Percentiles rank a stretch among this genome's conserved stretches.
phyloP scores from a whole-genome alignment of 2,329 filamentous ascomycete species.

The Davidsoniella neocaledoniae region DNA sequence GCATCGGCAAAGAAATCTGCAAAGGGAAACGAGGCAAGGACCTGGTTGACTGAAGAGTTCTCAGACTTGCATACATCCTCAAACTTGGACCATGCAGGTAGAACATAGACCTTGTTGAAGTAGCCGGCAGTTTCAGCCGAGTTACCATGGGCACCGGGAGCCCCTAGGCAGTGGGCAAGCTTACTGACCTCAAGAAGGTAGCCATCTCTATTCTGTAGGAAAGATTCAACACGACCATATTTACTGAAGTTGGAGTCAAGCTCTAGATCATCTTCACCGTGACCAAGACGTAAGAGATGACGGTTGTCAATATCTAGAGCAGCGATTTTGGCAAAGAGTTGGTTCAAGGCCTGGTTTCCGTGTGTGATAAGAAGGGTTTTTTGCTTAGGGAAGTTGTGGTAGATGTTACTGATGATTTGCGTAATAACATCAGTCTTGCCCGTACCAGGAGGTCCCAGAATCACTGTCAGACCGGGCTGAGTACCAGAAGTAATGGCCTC shows the following conservation, averaged over 20 bases:
- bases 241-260: conserved; percentile 84
- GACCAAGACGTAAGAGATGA: conserved; percentile 79
- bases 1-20: conserved; percentile 73
- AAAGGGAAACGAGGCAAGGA: conserved; percentile 71
- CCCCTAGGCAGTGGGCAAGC: conserved; percentile 67
- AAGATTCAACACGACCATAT: conserved; percentile 84
- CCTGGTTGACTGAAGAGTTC: conserved; percentile 39
- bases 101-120: conserved; percentile 83
- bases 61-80: conserved; percentile 39
- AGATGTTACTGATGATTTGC: conserved; percentile 97
- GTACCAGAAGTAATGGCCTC: conserved; percentile 88
- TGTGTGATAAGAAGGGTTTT: conserved; percentile 86
- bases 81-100: conserved; percentile 79
- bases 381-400: conserved; percentile 91
- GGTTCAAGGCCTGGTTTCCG: conserved; percentile 94
- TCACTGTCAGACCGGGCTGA: conserved; percentile 82
- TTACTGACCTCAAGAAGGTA: conserved; percentile 74
- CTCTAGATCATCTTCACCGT: conserved; percentile 86
- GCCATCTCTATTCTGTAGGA: conserved; percentile 68
- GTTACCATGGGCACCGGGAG: conserved; percentile 85
- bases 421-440: conserved; percentile 99
- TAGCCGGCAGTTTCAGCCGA: conserved; percentile 95
- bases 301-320: conserved; percentile 88
- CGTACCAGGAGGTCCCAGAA: conserved; percentile 89
- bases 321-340: conserved; percentile 96